Evolutionary conservation across 345 rosid species (phyloP), one percentile per base, ranked within the genome.

Genomic region (Populus tremula): DNA sequence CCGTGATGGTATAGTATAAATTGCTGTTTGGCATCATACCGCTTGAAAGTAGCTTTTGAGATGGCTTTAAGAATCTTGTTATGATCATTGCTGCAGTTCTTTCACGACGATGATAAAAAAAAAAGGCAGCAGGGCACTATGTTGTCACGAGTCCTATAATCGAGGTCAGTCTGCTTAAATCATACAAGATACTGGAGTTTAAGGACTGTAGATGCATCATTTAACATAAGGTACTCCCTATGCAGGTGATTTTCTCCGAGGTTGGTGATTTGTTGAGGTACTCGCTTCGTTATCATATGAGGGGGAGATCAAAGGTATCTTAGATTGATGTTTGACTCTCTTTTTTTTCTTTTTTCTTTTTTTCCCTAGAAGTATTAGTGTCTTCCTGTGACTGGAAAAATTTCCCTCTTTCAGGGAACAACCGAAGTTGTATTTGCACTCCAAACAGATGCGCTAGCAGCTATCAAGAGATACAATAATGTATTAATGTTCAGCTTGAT

Each of bases 291-390:
- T 77, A 81, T 69, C 81, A 73, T 31, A 69, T 31, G 80, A 77
- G 81, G 64, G 84, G 84, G 64, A 81, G 84, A 77, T 77, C 84
- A 3, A 81, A 81, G 81, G 84, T 81, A 68, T 43, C 27, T 49
- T 31, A 12, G 17, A 21, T 31, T 33, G 16, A 31, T 21, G 33
- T 47, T 65, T 43, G 35, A 5, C 16, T 25, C 5, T 9, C n/a
- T 35, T 11, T 41, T 33, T 4, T 33, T 4, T 33, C 35, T 5
- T 33, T 33, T 33, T 33, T 5, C 4, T 33, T 33, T 33, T 33
- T 33, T 33, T 33, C 36, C 36, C 74, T 33, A 2, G 17, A 5
- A n/a, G 27, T 18, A 41, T 23, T 29, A 29, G 27, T 14, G 33
- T 20, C n/a, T 62, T 17, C 23, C 49, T 9, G 56, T 45, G 64